Conservation (phyloP, 176 grass and related monocot species). For the Olyra latifolia region DNA sequence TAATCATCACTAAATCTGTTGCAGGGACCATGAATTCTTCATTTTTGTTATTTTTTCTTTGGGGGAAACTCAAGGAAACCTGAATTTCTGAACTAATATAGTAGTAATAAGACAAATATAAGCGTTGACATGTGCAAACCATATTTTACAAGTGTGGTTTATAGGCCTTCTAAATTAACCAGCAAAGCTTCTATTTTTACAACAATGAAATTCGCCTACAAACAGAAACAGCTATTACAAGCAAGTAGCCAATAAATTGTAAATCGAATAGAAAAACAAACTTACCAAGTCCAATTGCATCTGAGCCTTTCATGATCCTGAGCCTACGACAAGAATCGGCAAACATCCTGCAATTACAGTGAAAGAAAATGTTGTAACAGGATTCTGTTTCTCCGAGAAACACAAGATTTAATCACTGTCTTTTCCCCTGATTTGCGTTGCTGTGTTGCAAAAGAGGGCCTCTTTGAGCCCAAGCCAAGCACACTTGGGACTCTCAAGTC, state of each 20-base stretch:
- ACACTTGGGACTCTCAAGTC: background rate
- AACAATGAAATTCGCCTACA: background rate
- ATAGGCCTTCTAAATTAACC: background rate
- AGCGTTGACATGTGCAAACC: background rate
- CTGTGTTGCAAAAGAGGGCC: background rate
- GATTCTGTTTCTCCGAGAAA: background rate
- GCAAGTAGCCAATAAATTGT: background rate
- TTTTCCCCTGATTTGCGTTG: background rate
- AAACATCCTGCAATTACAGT: constrained; percentile 62
- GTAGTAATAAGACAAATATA: background rate
- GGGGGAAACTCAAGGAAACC: background rate
- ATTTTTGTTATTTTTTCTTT: background rate
- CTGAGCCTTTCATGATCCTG: constrained; percentile 71
- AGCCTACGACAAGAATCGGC: constrained; percentile 55
- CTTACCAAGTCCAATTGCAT: constrained; percentile 69
- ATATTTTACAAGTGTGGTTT: background rate
- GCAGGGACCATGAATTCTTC: background rate
- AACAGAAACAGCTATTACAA: background rate
- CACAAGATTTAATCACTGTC: background rate
- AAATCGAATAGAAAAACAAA: constrained; percentile 5
- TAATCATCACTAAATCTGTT: background rate
- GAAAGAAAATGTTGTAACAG: constrained; percentile 12
- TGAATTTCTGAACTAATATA: background rate
- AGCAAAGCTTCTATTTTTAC: background rate
- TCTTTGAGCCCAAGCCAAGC: background rate